Evolutionary conservation across 345 rosid genomes (phyloP), one percentile per base, ranked within the genome.

Genomic region (Acer saccharum): DNA sequence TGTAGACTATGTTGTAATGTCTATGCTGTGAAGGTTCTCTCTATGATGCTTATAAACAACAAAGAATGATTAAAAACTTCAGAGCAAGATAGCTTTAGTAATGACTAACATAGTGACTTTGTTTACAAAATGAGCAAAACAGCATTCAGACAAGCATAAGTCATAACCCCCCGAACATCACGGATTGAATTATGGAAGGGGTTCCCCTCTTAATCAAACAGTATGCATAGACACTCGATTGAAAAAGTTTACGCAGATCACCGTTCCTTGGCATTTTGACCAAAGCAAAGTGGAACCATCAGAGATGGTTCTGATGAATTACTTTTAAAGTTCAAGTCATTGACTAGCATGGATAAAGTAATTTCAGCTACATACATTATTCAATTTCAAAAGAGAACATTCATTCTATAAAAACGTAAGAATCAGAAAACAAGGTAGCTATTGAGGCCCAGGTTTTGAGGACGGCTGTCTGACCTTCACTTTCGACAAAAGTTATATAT

Each of bases 381-480:
- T 21, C 32, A 75, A 18, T 32, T 29, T 52, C 21, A 48, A 32
- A 35, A 21, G 71, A 65, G 32, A 75, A 50, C 32, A 52, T 29
- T 73, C 20, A 44, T 39, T n/a, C 64, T 6, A 32, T 48, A 32
- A n/a, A 35, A n/a, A 20, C 35, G 20, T 3, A 52, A 32, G 50
- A 29, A 65, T 52, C 69, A 5, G 52, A 12, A 65, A 63, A 74
- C 25, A 74, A 5, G 16, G 69, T 20, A 20, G 71, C 39, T n/a
- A 73, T 21, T 20, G 17, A 25, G 52, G 39, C 63, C 78, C 71
- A 2, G 20, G 71, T 65, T 75, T 75, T 65, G 32, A 75, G 71
- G 71, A 8, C 35, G 54, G 65, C 63, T 32, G 63, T 32, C 63
- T 52, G 44, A 65, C 50, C 39, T 65, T 50, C 21, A 75, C 64